A percentile compares a stretch with the other conserved stretches of the same genome.
These are phyloP conservation scores for Streptanthus diversifolius DNA, from an alignment of 345 rosid genomes.

Conservation along the genomic window DNA sequence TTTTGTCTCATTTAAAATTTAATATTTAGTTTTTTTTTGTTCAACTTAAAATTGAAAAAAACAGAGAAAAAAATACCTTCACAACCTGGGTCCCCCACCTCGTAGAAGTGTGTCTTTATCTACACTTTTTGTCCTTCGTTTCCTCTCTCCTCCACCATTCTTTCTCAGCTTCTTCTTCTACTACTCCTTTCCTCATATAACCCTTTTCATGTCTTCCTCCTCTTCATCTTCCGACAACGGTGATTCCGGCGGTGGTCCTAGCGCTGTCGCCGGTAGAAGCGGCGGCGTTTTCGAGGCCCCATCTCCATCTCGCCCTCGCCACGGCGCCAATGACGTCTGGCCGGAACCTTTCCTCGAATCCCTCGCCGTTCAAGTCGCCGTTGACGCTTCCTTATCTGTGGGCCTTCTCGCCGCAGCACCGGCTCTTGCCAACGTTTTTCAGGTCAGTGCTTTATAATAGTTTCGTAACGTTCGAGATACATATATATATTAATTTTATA, in stretches of 20 bases:
- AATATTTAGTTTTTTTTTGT: too few relatives aligned
- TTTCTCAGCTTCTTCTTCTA: conserved; percentile 16
- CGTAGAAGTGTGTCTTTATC: conserved; percentile 58
- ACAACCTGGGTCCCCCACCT: conserved; percentile 60
- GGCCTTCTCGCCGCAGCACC: conserved; percentile 77
- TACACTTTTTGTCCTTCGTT: conserved; percentile 55
- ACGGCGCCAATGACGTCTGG: conserved; percentile 66
- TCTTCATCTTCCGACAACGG: conserved; percentile 37
- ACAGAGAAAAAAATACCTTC: conserved; percentile 1
- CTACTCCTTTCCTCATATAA: conserved; percentile 14
- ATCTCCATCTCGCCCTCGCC: conserved; percentile 54
- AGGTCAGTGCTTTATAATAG: conserved; percentile 38
- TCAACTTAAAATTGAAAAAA: background rate
- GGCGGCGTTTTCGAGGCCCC: conserved; percentile 51
- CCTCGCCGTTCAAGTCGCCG: conserved; percentile 70
- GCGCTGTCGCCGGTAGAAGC: conserved; percentile 18
- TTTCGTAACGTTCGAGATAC: background rate
- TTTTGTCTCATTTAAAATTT: background rate
- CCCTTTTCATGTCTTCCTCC: conserved; percentile 36
- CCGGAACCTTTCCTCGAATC: conserved; percentile 90
- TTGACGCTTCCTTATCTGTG: conserved; percentile 45
- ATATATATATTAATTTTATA: background rate
- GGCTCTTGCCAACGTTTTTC: conserved; percentile 69
- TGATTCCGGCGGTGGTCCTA: conserved; percentile 35
- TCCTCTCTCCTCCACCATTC: conserved; percentile 37